Evolutionary conservation across 2,329 filamentous ascomycete species (phyloP).

Genomic region (Coniochaeta ligniaria): DNA sequence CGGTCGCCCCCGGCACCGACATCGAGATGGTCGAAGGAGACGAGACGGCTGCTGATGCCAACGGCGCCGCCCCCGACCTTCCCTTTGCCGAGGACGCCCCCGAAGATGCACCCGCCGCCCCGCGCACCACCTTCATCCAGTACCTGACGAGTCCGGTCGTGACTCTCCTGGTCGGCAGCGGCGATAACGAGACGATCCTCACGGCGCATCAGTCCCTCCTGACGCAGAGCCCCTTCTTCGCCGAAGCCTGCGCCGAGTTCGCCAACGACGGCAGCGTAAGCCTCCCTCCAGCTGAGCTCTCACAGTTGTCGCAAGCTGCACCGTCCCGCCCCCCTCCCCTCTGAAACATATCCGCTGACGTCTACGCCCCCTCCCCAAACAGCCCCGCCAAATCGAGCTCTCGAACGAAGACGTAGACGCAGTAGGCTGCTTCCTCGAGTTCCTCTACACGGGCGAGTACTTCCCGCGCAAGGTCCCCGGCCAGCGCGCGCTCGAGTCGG

Average conservation of each 20-base stretch:
- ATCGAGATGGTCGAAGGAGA: slow-evolving; percentile 20
- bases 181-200: slow-evolving; percentile 54
- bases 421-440: slow-evolving; percentile 74
- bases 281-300: slow-evolving; percentile 5
- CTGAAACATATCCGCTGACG: slow-evolving; percentile 1
- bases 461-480: slow-evolving; percentile 63
- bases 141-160: slow-evolving; percentile 66
- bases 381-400: slow-evolving; percentile 64
- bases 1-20: slow-evolving; percentile 11
- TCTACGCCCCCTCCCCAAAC: slow-evolving; percentile 1
- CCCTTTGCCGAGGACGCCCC: slow-evolving; percentile 29
- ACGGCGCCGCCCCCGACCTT: slow-evolving; percentile 25
- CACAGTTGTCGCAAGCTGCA: background rate
- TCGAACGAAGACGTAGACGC: slow-evolving; percentile 62
- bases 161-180: slow-evolving; percentile 57
- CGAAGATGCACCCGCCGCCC: slow-evolving; percentile 21
- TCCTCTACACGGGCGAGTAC: slow-evolving; percentile 80
- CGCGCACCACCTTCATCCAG: slow-evolving; percentile 39
- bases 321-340: background rate
- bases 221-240: slow-evolving; percentile 66
- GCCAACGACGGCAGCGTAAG: slow-evolving; percentile 53
- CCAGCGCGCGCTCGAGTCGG: slow-evolving; percentile 61
- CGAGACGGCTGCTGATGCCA: slow-evolving; percentile 27
- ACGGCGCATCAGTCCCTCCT: slow-evolving; percentile 77
- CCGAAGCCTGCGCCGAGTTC: slow-evolving; percentile 54